Evolutionary conservation across 2,329 filamentous ascomycete genomes (phyloP), one percentile per base, ranked within the genome.

Genomic region (Talaromyces islandicus): DNA sequence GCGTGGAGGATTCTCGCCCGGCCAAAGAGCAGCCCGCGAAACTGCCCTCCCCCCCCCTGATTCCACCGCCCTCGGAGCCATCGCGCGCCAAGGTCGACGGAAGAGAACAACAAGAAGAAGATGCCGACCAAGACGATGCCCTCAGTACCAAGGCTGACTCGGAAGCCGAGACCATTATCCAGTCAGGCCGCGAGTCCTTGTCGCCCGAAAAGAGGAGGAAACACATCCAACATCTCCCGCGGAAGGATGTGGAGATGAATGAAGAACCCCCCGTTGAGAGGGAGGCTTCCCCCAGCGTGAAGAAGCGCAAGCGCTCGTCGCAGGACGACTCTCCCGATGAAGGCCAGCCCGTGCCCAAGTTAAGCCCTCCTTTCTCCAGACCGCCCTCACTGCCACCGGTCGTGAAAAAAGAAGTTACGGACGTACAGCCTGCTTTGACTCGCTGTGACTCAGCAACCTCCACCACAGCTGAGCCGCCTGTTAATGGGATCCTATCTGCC

Each of bases 141-240:
- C 67, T 67, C 58, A 74, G 75, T 61, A 73, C 73, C 61, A 75
- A 69, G 68, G 75, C 75, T 54, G 78, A 80, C 66, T 80, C 77
- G 51, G 78, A 80, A 69, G 78, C 78, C 58, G 78, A 80, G 67
- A 80, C 78, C 21, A 77, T 79, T 61, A 80, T 80, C 59, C 77
- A 80, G 65, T 80, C 75, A 12, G 75, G 75, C 57, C 74, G 75
- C 46, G 75, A 78, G 64, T 75, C 74, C 32, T 63, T 77, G 59
- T 78, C 78, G 7, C 77, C 78, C 5, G 75, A 79, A 67, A 79
- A 80, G 69, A 76, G 75, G 66, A 73, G 73, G 60, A 75, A 74
- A 60, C 70, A 71, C 60, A 74, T 76, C 57, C 67, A 71, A 51
- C 75, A 77, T 66, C 70, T 75, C 58, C 69, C 69, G 56, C 68